Conservation (phyloP, 495 filamentous ascomycete genomes). For the Aspergillus campestris region DNA sequence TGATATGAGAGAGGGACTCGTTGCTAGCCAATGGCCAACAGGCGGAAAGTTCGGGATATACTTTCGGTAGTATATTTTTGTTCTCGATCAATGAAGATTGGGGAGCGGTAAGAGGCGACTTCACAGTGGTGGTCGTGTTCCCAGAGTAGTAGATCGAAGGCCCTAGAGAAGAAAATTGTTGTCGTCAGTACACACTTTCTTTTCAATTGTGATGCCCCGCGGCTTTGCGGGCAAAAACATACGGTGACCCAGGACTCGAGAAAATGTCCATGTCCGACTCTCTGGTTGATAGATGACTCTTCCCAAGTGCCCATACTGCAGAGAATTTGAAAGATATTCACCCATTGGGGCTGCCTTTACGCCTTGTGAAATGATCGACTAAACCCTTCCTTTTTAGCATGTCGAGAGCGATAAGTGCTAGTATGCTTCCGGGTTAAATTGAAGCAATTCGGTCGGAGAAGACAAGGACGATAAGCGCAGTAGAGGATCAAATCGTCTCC, state of each 20-base stretch:
- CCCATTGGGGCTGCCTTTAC: slow-evolving; percentile 50
- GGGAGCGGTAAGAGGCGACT: slow-evolving; percentile 11
- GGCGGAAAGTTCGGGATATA: slow-evolving; percentile 32
- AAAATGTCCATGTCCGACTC: slow-evolving; percentile 49
- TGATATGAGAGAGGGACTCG: slow-evolving; percentile 23
- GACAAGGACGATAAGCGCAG: background rate
- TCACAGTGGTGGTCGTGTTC: slow-evolving; percentile 22
- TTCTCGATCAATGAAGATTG: slow-evolving; percentile 11
- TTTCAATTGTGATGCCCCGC: background rate
- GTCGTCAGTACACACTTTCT: background rate
- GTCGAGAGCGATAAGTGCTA: slow-evolving; percentile 20
- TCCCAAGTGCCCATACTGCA: slow-evolving; percentile 61
- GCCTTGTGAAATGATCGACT: slow-evolving; percentile 20
- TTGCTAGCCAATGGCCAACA: slow-evolving; percentile 23
- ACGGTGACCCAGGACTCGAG: slow-evolving; percentile 27
- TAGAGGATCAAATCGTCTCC: background rate
- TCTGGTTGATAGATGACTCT: slow-evolving; percentile 45
- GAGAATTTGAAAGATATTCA: slow-evolving; percentile 44
- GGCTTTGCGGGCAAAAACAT: slow-evolving; percentile 1
- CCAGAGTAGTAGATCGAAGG: slow-evolving; percentile 26
- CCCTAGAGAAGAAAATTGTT: slow-evolving; percentile 14
- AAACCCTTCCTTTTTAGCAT: slow-evolving; percentile 24
- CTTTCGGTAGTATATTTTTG: slow-evolving; percentile 16
- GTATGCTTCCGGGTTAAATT: slow-evolving; percentile 1
- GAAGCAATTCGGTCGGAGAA: background rate